Conservation (phyloP, 176 grass and related monocot species). For the Triticum monococcum region DNA sequence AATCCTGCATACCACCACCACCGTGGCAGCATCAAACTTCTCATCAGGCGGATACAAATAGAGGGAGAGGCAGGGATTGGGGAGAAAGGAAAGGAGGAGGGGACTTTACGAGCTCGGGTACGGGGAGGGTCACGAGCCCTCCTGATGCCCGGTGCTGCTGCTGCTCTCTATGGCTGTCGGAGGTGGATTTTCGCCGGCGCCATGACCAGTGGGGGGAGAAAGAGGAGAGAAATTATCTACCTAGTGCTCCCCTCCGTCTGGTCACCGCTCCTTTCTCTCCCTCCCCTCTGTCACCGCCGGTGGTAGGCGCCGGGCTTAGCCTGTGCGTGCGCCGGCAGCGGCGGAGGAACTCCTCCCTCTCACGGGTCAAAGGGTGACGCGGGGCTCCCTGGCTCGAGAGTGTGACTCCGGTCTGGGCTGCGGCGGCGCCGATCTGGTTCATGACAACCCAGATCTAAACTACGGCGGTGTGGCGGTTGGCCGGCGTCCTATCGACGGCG, state of each 20-base stretch:
- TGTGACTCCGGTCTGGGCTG: no score
- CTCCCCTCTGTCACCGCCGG: no score
- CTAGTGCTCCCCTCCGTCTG: background rate
- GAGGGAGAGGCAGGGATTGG: background rate
- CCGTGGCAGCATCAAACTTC: background rate
- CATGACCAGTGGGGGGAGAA: background rate
- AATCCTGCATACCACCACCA: background rate
- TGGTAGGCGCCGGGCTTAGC: no score
- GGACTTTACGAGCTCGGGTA: background rate
- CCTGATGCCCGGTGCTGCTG: background rate
- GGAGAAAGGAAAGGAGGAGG: background rate
- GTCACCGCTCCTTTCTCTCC: no score
- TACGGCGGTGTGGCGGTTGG: no score
- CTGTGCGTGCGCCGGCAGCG: no score
- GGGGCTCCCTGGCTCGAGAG: no score
- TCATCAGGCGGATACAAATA: background rate
- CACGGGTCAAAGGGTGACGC: no score
- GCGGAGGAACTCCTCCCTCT: no score
- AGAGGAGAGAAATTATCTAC: background rate
- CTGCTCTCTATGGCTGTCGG: background rate
- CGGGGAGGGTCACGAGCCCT: background rate
- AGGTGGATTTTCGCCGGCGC: background rate
- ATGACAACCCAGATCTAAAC: no score
- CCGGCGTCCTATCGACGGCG: no score
- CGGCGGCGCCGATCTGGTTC: no score